These are phyloP conservation scores for Vitis hybrid DNA, from an alignment of 177 flowering plant species.

Conservation along the genomic window DNA sequence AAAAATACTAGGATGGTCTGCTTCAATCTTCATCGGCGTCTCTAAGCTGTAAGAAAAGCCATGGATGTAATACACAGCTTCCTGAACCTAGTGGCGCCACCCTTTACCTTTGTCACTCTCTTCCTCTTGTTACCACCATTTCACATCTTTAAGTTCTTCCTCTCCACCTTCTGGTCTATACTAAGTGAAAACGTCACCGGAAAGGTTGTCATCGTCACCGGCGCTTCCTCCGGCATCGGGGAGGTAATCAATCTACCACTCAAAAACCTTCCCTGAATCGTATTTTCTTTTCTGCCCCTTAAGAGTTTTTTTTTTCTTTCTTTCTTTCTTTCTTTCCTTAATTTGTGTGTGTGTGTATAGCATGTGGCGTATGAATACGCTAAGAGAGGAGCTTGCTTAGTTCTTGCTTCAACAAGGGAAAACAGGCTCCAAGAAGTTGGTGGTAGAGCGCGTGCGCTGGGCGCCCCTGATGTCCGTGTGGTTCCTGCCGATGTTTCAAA, in stretches of 20 bases:
- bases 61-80: conserved; percentile 45
- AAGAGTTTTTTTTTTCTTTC: too few relatives aligned
- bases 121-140: conserved; percentile 43
- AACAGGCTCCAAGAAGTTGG: conserved; percentile 42
- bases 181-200: conserved; percentile 44
- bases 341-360: conserved; percentile 15
- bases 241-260: conserved; percentile 17
- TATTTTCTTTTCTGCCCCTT: too few relatives aligned
- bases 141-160: conserved; percentile 33
- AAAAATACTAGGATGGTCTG: too few relatives aligned
- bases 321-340: too few relatives aligned
- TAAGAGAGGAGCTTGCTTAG: conserved; percentile 48
- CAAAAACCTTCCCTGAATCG: too few relatives aligned
- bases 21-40: not conserved
- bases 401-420: conserved; percentile 47
- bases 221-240: conserved; percentile 46
- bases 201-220: conserved; percentile 50
- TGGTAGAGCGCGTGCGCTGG: conserved; percentile 31
- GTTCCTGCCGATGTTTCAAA: conserved; percentile 53
- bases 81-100: conserved; percentile 41
- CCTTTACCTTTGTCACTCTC: conserved; percentile 36
- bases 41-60: not conserved
- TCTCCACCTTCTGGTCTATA: conserved; percentile 27
- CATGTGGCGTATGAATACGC: conserved; percentile 65
- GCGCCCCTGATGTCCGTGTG: conserved; percentile 55